phyloP scores from a whole-genome alignment of 2,329 filamentous ascomycete species.

The Hypoxylon sp. region DNA sequence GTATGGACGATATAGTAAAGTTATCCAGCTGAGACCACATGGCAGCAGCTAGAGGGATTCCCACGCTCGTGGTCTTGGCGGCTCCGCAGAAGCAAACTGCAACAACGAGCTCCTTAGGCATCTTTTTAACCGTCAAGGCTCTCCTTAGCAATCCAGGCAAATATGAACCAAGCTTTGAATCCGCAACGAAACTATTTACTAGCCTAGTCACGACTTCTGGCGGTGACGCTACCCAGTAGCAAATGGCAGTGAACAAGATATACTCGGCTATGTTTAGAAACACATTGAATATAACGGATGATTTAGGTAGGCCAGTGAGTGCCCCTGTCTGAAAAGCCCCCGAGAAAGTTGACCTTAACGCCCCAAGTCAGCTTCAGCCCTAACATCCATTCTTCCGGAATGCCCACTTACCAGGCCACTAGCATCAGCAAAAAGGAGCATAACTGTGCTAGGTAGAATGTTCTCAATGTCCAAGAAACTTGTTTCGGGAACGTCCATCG shows the following conservation, averaged over 20 bases:
- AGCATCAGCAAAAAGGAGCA: conserved; percentile 64
- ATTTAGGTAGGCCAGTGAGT: conserved; percentile 69
- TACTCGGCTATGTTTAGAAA: conserved; percentile 77
- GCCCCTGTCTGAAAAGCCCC: conserved; percentile 75
- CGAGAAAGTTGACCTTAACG: conserved; percentile 75
- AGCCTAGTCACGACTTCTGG: conserved; percentile 54
- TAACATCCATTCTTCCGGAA: not conserved
- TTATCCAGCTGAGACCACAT: conserved; percentile 74
- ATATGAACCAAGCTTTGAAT: conserved; percentile 49
- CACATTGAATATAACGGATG: conserved; percentile 76
- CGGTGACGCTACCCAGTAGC: conserved; percentile 66
- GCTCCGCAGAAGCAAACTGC: conserved; percentile 81
- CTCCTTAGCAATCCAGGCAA: conserved; percentile 53
- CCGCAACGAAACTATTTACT: conserved; percentile 56
- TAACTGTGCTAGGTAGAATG: conserved; percentile 66
- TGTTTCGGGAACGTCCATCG: conserved; percentile 65
- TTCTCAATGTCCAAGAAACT: conserved; percentile 68
- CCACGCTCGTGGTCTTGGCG: conserved; percentile 79
- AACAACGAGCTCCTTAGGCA: conserved; percentile 74
- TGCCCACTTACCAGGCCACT: conserved; percentile 62
- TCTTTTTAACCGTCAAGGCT: conserved; percentile 64
- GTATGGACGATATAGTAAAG: conserved; percentile 69
- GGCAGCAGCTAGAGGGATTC: conserved; percentile 76
- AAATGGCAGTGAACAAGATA: conserved; percentile 73
- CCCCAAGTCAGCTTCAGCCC: conserved; percentile 46